phyloP scores from a whole-genome alignment of 306 rosid species.

The Casuarina cunninghamiana region DNA sequence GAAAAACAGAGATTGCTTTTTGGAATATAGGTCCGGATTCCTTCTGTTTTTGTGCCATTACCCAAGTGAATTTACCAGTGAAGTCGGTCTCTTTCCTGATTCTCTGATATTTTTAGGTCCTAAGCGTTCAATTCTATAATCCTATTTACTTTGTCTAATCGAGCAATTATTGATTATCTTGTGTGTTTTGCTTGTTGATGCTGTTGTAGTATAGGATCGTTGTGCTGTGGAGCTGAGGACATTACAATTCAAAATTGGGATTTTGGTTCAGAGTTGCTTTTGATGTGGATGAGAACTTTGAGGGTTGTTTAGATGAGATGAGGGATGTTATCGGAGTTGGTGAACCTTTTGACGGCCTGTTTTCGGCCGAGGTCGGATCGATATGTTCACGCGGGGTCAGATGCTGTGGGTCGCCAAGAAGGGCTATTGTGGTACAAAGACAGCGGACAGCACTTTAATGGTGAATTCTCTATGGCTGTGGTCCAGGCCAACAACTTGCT shows the following conservation, averaged over 20 bases:
- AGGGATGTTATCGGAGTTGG: slow-evolving; percentile 74
- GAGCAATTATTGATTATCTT: slow-evolving; percentile 24
- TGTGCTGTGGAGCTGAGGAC: slow-evolving; percentile 36
- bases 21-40: slow-evolving; percentile 9
- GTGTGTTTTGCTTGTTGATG: slow-evolving; percentile 35
- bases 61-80: slow-evolving; percentile 28
- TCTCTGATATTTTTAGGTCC: slow-evolving; percentile 23
- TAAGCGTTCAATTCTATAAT: slow-evolving; percentile 21
- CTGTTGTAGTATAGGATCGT: slow-evolving; percentile 37
- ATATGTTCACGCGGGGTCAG: slow-evolving; percentile 36
- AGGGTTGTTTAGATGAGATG: slow-evolving; percentile 60
- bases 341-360: slow-evolving; percentile 65
- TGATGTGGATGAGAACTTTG: slow-evolving; percentile 64
- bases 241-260: slow-evolving; percentile 28
- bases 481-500: slow-evolving; percentile 72
- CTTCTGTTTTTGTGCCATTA: slow-evolving; percentile 21
- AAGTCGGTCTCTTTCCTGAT: slow-evolving; percentile 23
- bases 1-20: slow-evolving; percentile 23
- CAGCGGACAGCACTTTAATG: slow-evolving; percentile 56
- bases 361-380: slow-evolving; percentile 59
- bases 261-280: slow-evolving; percentile 27
- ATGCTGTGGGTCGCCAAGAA: slow-evolving; percentile 61
- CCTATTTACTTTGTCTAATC: slow-evolving; percentile 26
- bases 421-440: slow-evolving; percentile 74
- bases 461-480: slow-evolving; percentile 75